These are phyloP conservation scores for Kluyveromyces aestuarii DNA, from an alignment of 805 yeast species.

Conservation along the genomic window DNA sequence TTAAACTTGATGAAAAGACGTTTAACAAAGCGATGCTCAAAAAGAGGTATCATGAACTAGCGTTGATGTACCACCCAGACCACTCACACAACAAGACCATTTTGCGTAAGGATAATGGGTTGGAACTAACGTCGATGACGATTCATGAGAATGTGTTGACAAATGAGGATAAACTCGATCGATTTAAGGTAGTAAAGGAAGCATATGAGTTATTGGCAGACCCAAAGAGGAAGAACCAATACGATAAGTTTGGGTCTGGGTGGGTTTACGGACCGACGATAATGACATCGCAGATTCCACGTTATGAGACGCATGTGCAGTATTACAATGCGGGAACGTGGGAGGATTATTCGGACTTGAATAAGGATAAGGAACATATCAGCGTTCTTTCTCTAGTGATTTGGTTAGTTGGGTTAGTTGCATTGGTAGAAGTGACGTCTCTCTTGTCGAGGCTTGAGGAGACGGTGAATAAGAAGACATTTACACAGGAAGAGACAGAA, in stretches of 20 bases:
- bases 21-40: slow-evolving; percentile 27
- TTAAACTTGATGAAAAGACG: background rate
- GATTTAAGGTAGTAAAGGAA: slow-evolving; percentile 46
- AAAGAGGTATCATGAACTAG: slow-evolving; percentile 46
- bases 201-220: slow-evolving; percentile 53
- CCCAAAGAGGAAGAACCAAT: slow-evolving; percentile 33
- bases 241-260: slow-evolving; percentile 39
- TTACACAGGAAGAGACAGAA: slow-evolving; percentile 34
- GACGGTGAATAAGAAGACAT: slow-evolving; percentile 23
- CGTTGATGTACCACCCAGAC: slow-evolving; percentile 83
- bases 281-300: slow-evolving; percentile 9
- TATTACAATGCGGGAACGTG: slow-evolving; percentile 58
- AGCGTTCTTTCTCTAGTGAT: slow-evolving; percentile 33
- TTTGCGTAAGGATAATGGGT: background rate
- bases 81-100: slow-evolving; percentile 27
- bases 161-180: slow-evolving; percentile 22
- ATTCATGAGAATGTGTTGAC: slow-evolving; percentile 9
- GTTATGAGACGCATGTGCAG: slow-evolving; percentile 9
- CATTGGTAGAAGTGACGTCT: slow-evolving; percentile 34
- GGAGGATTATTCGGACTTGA: slow-evolving; percentile 46
- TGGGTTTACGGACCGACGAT: slow-evolving; percentile 34
- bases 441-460: slow-evolving; percentile 33
- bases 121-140: slow-evolving; percentile 6
- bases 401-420: slow-evolving; percentile 30
- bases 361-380: slow-evolving; percentile 32